Evolutionary conservation across 495 filamentous ascomycete species (phyloP).

Genomic region (Pyrenopolyporus hunteri): DNA sequence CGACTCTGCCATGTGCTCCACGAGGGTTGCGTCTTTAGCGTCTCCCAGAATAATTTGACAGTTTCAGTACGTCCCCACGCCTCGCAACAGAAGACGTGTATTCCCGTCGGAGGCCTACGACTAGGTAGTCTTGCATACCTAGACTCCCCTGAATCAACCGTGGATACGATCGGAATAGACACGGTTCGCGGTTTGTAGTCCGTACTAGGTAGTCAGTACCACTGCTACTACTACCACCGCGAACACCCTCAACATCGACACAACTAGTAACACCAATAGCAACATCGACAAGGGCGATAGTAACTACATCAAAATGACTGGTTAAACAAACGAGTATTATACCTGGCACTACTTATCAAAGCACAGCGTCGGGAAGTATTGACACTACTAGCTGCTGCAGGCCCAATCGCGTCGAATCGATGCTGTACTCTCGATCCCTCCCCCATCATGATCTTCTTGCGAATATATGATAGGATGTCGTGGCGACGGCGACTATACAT

Average conservation of each 20-base stretch:
- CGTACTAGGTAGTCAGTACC: neutral
- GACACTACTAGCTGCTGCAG: neutral
- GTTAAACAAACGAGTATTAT: constrained; percentile 2
- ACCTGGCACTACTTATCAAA: constrained; percentile 12
- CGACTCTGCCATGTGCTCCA: constrained; percentile 14
- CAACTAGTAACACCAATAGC: neutral
- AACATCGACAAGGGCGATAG: neutral
- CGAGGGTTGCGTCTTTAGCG: constrained; percentile 15
- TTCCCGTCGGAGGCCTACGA: neutral
- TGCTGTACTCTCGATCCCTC: constrained; percentile 19
- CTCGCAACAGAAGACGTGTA: constrained; percentile 20
- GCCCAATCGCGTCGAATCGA: constrained; percentile 15
- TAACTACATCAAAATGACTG: constrained; percentile 3
- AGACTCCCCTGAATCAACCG: too few relatives aligned
- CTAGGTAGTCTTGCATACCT: constrained; percentile 1
- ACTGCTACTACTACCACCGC: neutral
- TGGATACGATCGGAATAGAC: too few relatives aligned
- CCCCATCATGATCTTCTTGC: constrained; percentile 16
- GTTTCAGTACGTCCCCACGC: constrained; percentile 28
- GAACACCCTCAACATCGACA: too few relatives aligned
- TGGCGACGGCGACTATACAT: too few relatives aligned
- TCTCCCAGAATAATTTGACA: constrained; percentile 10
- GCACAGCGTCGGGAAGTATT: constrained; percentile 2
- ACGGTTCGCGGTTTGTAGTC: neutral
- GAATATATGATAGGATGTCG: constrained; percentile 23